These are phyloP conservation scores for Diaporthe destruens DNA, from an alignment of 2,329 filamentous ascomycete genomes.

Conservation along the genomic window DNA sequence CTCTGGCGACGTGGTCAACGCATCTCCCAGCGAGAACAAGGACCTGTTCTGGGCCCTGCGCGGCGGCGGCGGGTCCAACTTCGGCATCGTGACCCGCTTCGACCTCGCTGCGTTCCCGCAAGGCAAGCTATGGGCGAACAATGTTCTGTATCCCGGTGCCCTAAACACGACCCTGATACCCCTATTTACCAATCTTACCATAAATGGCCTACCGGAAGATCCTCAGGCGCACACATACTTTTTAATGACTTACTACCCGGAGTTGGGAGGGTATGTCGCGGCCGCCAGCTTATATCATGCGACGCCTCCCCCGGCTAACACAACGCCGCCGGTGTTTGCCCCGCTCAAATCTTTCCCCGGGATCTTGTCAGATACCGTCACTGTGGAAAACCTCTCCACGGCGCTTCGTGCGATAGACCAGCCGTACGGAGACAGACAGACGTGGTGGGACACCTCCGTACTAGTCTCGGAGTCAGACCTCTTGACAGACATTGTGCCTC, in stretches of 20 bases:
- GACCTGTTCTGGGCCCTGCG: constrained; percentile 61
- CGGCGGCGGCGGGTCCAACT: constrained; percentile 59
- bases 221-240: constrained; percentile 20
- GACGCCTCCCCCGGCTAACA: background rate
- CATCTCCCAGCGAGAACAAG: constrained; percentile 50
- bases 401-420: constrained; percentile 45
- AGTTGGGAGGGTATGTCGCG: background rate
- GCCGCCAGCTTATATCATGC: constrained; percentile 8
- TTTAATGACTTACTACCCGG: constrained; percentile 5
- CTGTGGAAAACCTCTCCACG: constrained; percentile 46
- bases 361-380: constrained; percentile 42
- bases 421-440: constrained; percentile 47
- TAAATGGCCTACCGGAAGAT: constrained; percentile 10
- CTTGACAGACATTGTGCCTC: constrained; percentile 44
- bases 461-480: constrained; percentile 44
- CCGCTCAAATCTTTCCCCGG: background rate
- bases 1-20: constrained; percentile 58
- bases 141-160: constrained; percentile 6
- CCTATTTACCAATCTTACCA: background rate
- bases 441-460: constrained; percentile 50
- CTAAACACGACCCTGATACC: constrained; percentile 43
- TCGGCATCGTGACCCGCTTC: constrained; percentile 53
- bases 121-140: constrained; percentile 15
- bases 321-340: background rate
- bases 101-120: constrained; percentile 47